Evolutionary conservation across 768 basidiomycete genomes (phyloP), one percentile per base, ranked within the genome.

Genomic region (Hypholoma fasciculare): DNA sequence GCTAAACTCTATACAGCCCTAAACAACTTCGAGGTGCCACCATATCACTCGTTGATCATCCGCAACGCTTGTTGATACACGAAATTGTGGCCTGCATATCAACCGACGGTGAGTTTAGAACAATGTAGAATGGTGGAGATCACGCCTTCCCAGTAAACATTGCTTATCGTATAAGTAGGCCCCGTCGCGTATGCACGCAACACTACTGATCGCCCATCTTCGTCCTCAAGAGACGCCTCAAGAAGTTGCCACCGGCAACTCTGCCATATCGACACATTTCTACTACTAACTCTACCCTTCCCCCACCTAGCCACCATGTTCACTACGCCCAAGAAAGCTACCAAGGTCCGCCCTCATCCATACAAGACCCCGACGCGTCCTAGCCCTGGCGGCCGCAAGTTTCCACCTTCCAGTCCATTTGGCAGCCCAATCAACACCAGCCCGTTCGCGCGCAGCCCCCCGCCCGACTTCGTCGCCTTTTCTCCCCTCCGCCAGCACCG

Each of bases 171-270:
- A 42, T 42, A 42, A 42, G 40, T 42, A 42, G 40, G 40, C 13
- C 40, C 6, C 40, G 16, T 17, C 40, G 40, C 40, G 40, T 12
- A 42, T 42, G 40, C 40, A 42, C 13, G 17, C 40, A 14, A 42
- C 2, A 4, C 23, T 16, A 17, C 17, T 16, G 40, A 14, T 23
- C 51, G 23, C 39, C 36, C 20, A 52, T 17, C 13, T 20, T 27
- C 23, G 51, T 52, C 51, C 39, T 52, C 51, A 52, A 52, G 51
- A 52, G 51, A 52, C 51, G 51, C 51, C 12, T 52, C 51, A 52
- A 52, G 51, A 52, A 16, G 20, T 23, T 20, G 19, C 37, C 17
- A 42, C 20, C 37, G 17, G 39, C 36, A 51, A 27, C 13, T n/a
- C 8, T n/a, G 26, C 27, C 17, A 11, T 38, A 30, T n/a, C 36